Evolutionary conservation across 257 asterid genomes (phyloP).

Genomic region (Coffea canephora): DNA sequence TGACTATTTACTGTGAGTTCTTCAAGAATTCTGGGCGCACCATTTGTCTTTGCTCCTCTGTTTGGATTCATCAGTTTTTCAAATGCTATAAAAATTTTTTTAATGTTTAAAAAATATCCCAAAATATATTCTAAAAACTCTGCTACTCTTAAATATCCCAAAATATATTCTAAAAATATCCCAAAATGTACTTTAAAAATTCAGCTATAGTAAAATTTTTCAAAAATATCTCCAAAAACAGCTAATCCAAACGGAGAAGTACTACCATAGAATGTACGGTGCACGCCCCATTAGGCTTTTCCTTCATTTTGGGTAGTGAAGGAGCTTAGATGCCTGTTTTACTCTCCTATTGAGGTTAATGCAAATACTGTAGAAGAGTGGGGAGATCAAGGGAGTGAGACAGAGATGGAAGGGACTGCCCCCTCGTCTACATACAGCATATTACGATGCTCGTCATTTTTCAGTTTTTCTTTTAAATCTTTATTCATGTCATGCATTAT

Average conservation of each 20-base stretch:
- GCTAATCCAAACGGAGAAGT: too few relatives aligned
- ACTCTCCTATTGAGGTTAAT: neutral
- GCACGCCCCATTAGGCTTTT: too few relatives aligned
- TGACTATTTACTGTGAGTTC: neutral
- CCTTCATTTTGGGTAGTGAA: neutral
- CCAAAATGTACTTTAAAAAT: too few relatives aligned
- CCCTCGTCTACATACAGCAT: neutral
- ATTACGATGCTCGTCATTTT: neutral
- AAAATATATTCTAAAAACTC: too few relatives aligned
- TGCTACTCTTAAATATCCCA: too few relatives aligned
- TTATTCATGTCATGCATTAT: neutral
- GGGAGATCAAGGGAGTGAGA: neutral
- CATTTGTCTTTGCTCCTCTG: neutral
- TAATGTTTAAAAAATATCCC: too few relatives aligned
- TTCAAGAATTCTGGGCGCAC: neutral
- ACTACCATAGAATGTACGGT: neutral
- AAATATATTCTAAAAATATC: too few relatives aligned
- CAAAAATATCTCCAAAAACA: too few relatives aligned
- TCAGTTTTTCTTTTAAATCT: neutral
- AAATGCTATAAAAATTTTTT: too few relatives aligned
- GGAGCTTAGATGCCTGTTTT: neutral
- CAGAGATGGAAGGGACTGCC: neutral
- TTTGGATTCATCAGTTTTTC: too few relatives aligned
- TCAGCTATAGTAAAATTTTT: too few relatives aligned
- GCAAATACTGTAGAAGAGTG: neutral